A percentile compares a stretch with the other conserved stretches of the same genome.
phyloP scores from a whole-genome alignment of 2,329 filamentous ascomycete genomes.

The Sporothrix brunneoviolacea region DNA sequence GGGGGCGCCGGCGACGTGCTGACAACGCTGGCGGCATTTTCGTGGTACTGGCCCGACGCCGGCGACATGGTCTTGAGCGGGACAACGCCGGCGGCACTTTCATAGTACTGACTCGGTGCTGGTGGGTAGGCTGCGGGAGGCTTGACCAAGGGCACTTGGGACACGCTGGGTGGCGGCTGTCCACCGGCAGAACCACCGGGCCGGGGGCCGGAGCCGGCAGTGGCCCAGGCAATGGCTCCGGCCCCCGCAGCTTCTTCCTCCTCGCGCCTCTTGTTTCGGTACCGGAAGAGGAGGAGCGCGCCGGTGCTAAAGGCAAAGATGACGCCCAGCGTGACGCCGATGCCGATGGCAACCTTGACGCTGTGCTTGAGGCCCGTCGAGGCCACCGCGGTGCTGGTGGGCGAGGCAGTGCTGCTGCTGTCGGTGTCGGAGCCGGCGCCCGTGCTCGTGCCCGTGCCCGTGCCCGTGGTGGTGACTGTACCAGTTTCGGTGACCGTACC shows the following conservation, averaged over 20 bases:
- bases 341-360: slow-evolving; percentile 10
- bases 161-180: background rate
- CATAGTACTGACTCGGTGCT: background rate
- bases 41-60: background rate
- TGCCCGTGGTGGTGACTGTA: no score
- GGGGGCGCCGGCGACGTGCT: slow-evolving; percentile 5
- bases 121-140: slow-evolving; percentile 6
- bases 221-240: no score
- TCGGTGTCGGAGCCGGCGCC: slow-evolving; percentile 1
- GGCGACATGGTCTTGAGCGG: slow-evolving; percentile 4
- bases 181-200: background rate
- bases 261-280: slow-evolving; percentile 1
- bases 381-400: background rate
- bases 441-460: no score
- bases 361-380: slow-evolving; percentile 1
- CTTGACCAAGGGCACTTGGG: no score
- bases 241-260: background rate
- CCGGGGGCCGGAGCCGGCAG: background rate
- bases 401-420: no score
- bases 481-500: no score
- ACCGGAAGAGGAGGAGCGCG: slow-evolving; percentile 4
- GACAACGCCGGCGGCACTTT: background rate
- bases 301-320: background rate
- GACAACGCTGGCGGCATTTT: background rate
- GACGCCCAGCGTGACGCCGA: slow-evolving; percentile 10